These are phyloP conservation scores for Penicillium sp. DNA, from an alignment of 2,329 filamentous ascomycete genomes.

Conservation along the genomic window DNA sequence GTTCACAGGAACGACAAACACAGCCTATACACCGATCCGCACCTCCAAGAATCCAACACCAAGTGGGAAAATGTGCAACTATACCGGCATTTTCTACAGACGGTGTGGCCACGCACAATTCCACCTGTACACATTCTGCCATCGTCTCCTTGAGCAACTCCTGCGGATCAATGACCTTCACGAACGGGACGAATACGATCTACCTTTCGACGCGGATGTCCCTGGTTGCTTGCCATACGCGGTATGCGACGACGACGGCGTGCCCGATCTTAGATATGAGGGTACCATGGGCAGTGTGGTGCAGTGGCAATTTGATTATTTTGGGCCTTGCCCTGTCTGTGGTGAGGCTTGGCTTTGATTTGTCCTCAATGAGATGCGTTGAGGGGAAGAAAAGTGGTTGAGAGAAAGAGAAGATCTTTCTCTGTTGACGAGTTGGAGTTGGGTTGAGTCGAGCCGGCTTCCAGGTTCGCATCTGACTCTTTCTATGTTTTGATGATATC, in stretches of 20 bases:
- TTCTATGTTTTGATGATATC: too few relatives aligned
- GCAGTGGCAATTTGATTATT: slow-evolving; percentile 8
- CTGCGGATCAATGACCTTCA: slow-evolving; percentile 27
- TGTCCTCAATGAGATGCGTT: not conserved
- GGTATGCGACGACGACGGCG: not conserved
- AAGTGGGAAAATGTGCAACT: slow-evolving; percentile 24
- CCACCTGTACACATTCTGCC: slow-evolving; percentile 21
- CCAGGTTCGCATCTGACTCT: too few relatives aligned
- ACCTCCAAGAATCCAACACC: not conserved
- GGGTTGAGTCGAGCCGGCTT: too few relatives aligned
- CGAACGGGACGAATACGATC: slow-evolving; percentile 5
- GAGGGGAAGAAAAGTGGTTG: not conserved
- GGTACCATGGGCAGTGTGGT: slow-evolving; percentile 8
- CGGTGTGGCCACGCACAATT: slow-evolving; percentile 23
- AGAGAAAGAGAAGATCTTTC: too few relatives aligned
- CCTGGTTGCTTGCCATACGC: slow-evolving; percentile 9
- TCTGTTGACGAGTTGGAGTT: too few relatives aligned
- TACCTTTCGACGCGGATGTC: slow-evolving; percentile 9
- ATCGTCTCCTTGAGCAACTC: slow-evolving; percentile 17
- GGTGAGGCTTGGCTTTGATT: not conserved
- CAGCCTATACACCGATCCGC: not conserved
- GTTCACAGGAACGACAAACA: too few relatives aligned
- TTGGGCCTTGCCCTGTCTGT: slow-evolving; percentile 7
- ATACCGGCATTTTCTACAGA: slow-evolving; percentile 16
- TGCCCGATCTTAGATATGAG: not conserved